Evolutionary conservation across 371 early-diverging fungal genomes (phyloP).

Genomic region (Circinella umbellata): DNA sequence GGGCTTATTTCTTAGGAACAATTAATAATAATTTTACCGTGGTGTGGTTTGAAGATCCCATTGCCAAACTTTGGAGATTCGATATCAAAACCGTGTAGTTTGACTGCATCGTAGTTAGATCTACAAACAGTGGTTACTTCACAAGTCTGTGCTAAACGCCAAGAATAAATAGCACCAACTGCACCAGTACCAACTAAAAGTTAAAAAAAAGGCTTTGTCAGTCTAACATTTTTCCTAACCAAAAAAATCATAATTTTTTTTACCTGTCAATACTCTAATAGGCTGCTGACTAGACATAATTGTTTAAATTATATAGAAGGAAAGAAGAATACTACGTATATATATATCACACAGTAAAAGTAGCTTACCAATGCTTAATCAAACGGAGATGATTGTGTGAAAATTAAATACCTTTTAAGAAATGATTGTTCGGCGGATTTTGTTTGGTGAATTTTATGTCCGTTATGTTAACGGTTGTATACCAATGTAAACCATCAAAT

Average conservation of each 20-base stretch:
- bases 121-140: slow-evolving; percentile 80
- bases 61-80: slow-evolving; percentile 66
- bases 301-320: neutral
- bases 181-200: slow-evolving; percentile 79
- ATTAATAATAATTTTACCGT: slow-evolving; percentile 23
- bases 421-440: too few relatives aligned
- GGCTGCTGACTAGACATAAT: slow-evolving; percentile 9
- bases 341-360: neutral
- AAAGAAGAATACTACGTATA: neutral
- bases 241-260: neutral
- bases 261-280: slow-evolving; percentile 21
- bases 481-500: too few relatives aligned
- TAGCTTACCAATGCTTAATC: neutral
- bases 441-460: too few relatives aligned
- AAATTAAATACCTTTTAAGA: slow-evolving; percentile 1
- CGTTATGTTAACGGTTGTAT: too few relatives aligned
- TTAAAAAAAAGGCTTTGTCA: neutral
- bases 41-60: slow-evolving; percentile 62
- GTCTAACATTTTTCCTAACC: neutral
- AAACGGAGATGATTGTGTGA: neutral
- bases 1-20: neutral
- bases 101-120: slow-evolving; percentile 76
- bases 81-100: slow-evolving; percentile 66
- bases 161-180: slow-evolving; percentile 76
- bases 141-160: slow-evolving; percentile 67